Evolutionary conservation across 805 yeast species (phyloP).

Genomic region (Ogataea glucozyma): DNA sequence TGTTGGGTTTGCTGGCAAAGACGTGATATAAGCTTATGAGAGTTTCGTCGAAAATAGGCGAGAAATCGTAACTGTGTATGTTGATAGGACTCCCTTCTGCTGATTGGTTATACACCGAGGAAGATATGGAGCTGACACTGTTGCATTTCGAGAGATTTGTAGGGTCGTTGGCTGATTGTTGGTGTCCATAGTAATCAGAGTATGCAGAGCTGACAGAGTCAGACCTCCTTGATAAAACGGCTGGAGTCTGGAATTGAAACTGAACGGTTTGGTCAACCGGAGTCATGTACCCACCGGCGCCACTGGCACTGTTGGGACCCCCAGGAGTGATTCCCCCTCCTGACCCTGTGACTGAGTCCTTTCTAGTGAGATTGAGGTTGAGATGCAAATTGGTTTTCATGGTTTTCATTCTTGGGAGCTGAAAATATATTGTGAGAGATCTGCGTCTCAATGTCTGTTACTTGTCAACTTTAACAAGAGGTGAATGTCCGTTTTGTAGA

Average conservation of each 20-base stretch:
- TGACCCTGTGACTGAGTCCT: constrained; percentile 16
- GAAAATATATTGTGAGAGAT: background rate
- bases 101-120: constrained; percentile 20
- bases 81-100: constrained; percentile 23
- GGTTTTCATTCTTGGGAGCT: constrained; percentile 24
- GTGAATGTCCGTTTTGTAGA: constrained; percentile 4
- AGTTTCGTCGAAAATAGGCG: constrained; percentile 44
- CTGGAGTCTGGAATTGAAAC: constrained; percentile 28
- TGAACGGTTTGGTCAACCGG: constrained; percentile 27
- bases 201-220: constrained; percentile 22
- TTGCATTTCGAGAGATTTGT: constrained; percentile 21
- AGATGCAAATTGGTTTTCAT: constrained; percentile 31
- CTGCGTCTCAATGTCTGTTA: constrained; percentile 6
- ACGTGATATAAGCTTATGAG: constrained; percentile 49
- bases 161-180: constrained; percentile 1
- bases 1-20: constrained; percentile 55
- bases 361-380: constrained; percentile 23
- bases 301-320: constrained; percentile 5
- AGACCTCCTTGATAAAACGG: constrained; percentile 17
- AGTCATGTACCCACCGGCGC: constrained; percentile 21
- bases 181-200: constrained; percentile 17
- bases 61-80: constrained; percentile 31
- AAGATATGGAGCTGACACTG: constrained; percentile 28
- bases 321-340: constrained; percentile 18
- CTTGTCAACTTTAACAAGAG: background rate